A percentile compares a stretch with the other conserved stretches of the same genome.
Conservation (phyloP, 306 rosid species). For the Crataegus laevigata region DNA sequence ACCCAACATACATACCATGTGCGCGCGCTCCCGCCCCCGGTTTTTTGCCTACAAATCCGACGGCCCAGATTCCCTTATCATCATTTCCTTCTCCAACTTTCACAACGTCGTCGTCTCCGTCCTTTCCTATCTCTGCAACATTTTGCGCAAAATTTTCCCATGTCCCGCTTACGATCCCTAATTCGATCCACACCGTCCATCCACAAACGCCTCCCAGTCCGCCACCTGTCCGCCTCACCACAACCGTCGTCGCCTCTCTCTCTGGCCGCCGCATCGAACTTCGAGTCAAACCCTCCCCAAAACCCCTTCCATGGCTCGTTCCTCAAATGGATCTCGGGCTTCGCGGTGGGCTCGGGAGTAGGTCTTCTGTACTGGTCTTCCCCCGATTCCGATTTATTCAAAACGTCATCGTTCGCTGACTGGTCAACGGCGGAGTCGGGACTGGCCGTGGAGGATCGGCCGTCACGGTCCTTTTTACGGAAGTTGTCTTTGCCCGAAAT, state of each 20-base stretch:
- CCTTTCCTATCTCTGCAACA: not conserved
- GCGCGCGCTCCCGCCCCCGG: not conserved
- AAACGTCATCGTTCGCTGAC: conserved; percentile 16
- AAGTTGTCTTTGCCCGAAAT: conserved; percentile 51
- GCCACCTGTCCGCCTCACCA: conserved; percentile 14
- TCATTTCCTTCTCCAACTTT: not conserved
- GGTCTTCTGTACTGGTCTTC: conserved; percentile 52
- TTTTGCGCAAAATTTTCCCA: conserved; percentile 4
- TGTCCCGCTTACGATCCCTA: conserved; percentile 36
- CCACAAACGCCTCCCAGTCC: conserved; percentile 22
- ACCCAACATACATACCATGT: not conserved
- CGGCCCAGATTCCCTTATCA: not conserved
- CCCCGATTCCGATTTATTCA: conserved; percentile 6
- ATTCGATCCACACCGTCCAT: conserved; percentile 29
- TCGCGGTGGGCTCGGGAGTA: conserved; percentile 34
- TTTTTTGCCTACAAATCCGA: not conserved
- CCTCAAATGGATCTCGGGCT: conserved; percentile 34
- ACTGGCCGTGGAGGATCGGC: not conserved
- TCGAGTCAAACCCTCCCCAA: not conserved
- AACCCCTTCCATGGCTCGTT: conserved; percentile 9
- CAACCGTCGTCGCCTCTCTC: conserved; percentile 18
- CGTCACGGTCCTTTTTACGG: conserved; percentile 17
- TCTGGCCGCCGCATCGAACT: conserved; percentile 4
- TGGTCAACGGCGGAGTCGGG: conserved; percentile 16
- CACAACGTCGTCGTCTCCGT: conserved; percentile 2